Percentiles rank a stretch among this genome's conserved stretches.
Evolutionary conservation across 176 grass and related monocot genomes (phyloP).

Genomic region (Lolium multiflorum): DNA sequence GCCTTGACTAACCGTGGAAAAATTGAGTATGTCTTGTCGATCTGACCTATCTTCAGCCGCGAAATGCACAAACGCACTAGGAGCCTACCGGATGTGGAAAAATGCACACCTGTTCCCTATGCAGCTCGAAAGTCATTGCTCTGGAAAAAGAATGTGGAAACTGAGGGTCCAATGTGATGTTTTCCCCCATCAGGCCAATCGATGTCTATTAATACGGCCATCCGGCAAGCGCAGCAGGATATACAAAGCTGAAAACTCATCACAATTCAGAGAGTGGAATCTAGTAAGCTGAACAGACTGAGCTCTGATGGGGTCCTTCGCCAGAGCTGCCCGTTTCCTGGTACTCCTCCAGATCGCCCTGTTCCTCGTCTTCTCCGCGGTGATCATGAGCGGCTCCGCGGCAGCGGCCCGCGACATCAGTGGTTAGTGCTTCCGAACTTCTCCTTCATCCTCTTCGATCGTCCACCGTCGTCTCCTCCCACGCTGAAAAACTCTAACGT

Average conservation of each 20-base stretch:
- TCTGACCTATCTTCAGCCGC: too few species aligned
- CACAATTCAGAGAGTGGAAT: not conserved
- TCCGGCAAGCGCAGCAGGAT: not conserved
- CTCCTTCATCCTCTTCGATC: not conserved
- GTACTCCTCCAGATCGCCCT: not conserved
- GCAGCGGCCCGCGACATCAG: not conserved
- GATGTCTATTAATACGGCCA: not conserved
- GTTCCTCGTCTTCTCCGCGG: not conserved
- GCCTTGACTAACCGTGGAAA: slow-evolving; percentile 11
- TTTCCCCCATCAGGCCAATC: not conserved
- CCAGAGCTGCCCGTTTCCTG: not conserved
- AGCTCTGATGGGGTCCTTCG: not conserved
- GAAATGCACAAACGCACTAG: not conserved
- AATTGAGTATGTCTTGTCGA: too few species aligned
- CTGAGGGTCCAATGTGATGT: not conserved
- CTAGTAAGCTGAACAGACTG: not conserved
- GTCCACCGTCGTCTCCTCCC: not conserved
- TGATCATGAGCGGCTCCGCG: not conserved
- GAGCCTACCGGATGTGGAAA: not conserved
- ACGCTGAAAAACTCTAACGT: not conserved
- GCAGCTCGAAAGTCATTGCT: not conserved
- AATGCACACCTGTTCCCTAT: not conserved
- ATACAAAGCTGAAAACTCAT: not conserved
- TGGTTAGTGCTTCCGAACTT: not conserved
- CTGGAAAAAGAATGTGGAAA: not conserved